phyloP scores from a whole-genome alignment of 2,329 filamentous ascomycete species.

The Alternaria conjuncta region DNA sequence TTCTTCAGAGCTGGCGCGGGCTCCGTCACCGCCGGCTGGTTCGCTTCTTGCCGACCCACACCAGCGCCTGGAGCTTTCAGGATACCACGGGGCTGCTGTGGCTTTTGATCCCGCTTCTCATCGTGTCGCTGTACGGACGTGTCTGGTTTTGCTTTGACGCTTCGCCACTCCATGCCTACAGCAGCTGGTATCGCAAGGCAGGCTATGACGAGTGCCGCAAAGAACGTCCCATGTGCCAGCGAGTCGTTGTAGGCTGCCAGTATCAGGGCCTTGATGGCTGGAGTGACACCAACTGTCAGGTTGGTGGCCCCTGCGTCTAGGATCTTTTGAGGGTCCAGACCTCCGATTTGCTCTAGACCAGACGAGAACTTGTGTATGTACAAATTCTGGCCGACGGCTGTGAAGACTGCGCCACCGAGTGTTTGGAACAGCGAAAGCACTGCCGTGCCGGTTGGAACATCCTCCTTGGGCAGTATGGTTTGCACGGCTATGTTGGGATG shows the following conservation, averaged over 20 bases:
- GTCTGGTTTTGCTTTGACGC: conserved; percentile 60
- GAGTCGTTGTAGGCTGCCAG: conserved; percentile 39
- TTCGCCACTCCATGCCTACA: conserved; percentile 67
- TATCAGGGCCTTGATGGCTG: conserved; percentile 17
- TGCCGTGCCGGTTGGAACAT: conserved; percentile 53
- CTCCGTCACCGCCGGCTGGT: conserved; percentile 1
- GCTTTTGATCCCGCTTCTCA: conserved; percentile 13
- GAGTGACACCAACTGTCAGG: conserved; percentile 52
- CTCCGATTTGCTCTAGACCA: conserved; percentile 43
- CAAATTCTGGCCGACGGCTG: conserved; percentile 55
- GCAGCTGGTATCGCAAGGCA: conserved; percentile 62
- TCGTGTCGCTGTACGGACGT: conserved; percentile 8
- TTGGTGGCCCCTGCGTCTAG: conserved; percentile 61
- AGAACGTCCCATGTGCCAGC: conserved; percentile 56
- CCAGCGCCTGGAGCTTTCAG: conserved; percentile 1
- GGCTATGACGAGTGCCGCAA: conserved; percentile 64
- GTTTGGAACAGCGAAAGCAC: conserved; percentile 55
- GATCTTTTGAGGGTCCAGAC: conserved; percentile 49
- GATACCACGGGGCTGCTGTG: background rate
- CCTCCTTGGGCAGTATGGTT: conserved; percentile 47
- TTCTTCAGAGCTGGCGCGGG: conserved; percentile 25
- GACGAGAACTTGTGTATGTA: conserved; percentile 54
- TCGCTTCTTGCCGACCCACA: background rate
- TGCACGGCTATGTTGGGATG: conserved; percentile 55
- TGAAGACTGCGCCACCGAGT: conserved; percentile 55